Evolutionary conservation across 179 eudicot genomes (phyloP).

Genomic region (Monotropa hypopitys): DNA sequence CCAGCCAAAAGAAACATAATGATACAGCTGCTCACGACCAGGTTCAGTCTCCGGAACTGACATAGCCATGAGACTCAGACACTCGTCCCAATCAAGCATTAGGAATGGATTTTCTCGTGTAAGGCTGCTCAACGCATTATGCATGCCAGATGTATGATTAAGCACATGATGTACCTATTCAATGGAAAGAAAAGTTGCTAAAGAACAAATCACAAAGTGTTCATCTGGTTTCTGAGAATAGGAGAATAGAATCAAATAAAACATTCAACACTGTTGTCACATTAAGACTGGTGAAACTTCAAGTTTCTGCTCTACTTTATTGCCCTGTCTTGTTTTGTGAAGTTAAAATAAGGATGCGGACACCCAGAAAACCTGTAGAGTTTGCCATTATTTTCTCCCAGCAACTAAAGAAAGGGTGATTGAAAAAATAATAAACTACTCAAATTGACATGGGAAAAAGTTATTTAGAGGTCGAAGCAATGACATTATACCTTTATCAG

Average conservation of each 20-base stretch:
- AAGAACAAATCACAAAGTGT: background rate
- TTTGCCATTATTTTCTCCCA: background rate
- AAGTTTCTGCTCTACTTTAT: background rate
- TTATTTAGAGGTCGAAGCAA: background rate
- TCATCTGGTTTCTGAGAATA: background rate
- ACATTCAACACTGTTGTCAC: background rate
- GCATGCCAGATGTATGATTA: slow-evolving; percentile 91
- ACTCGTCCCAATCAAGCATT: slow-evolving; percentile 70
- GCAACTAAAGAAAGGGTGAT: background rate
- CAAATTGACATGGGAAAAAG: background rate
- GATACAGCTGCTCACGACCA: slow-evolving; percentile 74
- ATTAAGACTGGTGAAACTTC: background rate
- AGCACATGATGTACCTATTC: slow-evolving; percentile 88
- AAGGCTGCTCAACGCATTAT: slow-evolving; percentile 63
- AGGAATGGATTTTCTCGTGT: slow-evolving; percentile 55
- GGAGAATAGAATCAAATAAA: background rate
- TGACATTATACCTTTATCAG: slow-evolving; percentile 50
- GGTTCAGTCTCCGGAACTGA: slow-evolving; percentile 75
- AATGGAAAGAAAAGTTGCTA: background rate
- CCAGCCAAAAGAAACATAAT: slow-evolving; percentile 94
- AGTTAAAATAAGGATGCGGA: background rate
- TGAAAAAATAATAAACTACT: background rate
- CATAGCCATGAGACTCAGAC: slow-evolving; percentile 44
- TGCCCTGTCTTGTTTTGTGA: background rate
- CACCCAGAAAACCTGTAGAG: background rate